These are phyloP conservation scores for Neurospora sp. DNA, from an alignment of 495 filamentous ascomycete genomes.

Conservation along the genomic window DNA sequence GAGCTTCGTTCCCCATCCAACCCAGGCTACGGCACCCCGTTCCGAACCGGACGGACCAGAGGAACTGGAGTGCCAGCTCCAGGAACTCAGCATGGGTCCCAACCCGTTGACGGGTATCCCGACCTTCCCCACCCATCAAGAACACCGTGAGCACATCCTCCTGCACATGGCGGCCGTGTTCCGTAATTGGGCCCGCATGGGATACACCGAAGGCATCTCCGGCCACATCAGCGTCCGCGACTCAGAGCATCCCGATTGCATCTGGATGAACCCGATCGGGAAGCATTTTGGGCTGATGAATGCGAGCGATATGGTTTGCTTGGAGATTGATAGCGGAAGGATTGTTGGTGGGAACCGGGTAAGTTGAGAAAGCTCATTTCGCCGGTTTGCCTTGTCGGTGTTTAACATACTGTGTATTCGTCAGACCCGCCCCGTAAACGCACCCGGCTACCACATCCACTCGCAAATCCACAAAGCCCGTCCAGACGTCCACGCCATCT, in stretches of 20 bases:
- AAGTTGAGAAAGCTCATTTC: background rate
- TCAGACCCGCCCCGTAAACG: slow-evolving; percentile 39
- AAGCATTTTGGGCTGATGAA: slow-evolving; percentile 47
- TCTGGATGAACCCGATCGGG: slow-evolving; percentile 57
- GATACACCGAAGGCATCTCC: slow-evolving; percentile 55
- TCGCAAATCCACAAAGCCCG: slow-evolving; percentile 45
- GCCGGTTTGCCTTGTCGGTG: background rate
- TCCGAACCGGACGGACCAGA: background rate
- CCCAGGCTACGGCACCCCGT: background rate
- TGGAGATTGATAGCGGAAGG: slow-evolving; percentile 43
- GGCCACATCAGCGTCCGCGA: slow-evolving; percentile 59
- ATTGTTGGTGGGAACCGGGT: slow-evolving; percentile 39
- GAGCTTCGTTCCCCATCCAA: background rate
- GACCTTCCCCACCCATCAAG: slow-evolving; percentile 30
- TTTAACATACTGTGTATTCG: background rate
- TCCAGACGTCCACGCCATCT: slow-evolving; percentile 42
- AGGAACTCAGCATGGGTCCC: background rate
- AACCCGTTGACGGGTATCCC: slow-evolving; percentile 27
- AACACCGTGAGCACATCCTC: slow-evolving; percentile 39
- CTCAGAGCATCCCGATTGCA: slow-evolving; percentile 46
- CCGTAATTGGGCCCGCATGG: slow-evolving; percentile 44
- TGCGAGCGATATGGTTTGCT: slow-evolving; percentile 44
- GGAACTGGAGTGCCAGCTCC: background rate
- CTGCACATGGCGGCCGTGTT: slow-evolving; percentile 53
- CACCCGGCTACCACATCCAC: slow-evolving; percentile 63